Evolutionary conservation across 2,329 filamentous ascomycete species (phyloP).

Genomic region (Trichoderma koningiopsis): DNA sequence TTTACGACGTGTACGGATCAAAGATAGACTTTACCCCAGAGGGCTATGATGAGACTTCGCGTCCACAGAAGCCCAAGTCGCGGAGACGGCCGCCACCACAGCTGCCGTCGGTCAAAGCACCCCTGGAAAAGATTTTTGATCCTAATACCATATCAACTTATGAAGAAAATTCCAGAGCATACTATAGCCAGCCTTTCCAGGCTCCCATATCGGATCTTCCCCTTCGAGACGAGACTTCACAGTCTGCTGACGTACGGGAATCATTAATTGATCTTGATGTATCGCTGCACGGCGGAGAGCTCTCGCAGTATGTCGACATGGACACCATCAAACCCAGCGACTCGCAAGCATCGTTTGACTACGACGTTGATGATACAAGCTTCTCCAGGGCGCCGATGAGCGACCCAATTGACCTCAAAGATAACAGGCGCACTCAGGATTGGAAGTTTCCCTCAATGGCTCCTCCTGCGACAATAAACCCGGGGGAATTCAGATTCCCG

Average conservation of each 20-base stretch:
- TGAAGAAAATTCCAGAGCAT: constrained; percentile 62
- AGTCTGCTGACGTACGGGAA: constrained; percentile 56
- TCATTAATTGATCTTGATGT: constrained; percentile 67
- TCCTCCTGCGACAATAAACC: constrained; percentile 54
- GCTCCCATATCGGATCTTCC: constrained; percentile 57
- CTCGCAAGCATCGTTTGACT: constrained; percentile 52
- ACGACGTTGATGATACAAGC: constrained; percentile 48
- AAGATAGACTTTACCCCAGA: constrained; percentile 57
- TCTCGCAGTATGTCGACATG: constrained; percentile 62
- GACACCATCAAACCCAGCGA: constrained; percentile 59
- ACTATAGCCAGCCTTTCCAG: constrained; percentile 55
- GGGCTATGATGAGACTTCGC: constrained; percentile 46
- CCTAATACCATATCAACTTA: constrained; percentile 67
- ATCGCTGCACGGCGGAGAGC: constrained; percentile 57
- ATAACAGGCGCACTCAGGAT: constrained; percentile 55
- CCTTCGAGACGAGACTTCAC: constrained; percentile 56
- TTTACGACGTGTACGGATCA: constrained; percentile 63
- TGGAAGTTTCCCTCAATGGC: constrained; percentile 62
- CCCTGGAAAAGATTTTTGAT: constrained; percentile 66
- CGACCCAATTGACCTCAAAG: constrained; percentile 58
- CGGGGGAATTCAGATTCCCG: constrained; percentile 50
- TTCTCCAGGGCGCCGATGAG: constrained; percentile 56
- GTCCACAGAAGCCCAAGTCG: constrained; percentile 55
- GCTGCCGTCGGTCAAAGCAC: constrained; percentile 59
- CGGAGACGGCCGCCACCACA: constrained; percentile 61